Conservation (phyloP, 306 rosid species). For the peach (Prunus persica) region DNA sequence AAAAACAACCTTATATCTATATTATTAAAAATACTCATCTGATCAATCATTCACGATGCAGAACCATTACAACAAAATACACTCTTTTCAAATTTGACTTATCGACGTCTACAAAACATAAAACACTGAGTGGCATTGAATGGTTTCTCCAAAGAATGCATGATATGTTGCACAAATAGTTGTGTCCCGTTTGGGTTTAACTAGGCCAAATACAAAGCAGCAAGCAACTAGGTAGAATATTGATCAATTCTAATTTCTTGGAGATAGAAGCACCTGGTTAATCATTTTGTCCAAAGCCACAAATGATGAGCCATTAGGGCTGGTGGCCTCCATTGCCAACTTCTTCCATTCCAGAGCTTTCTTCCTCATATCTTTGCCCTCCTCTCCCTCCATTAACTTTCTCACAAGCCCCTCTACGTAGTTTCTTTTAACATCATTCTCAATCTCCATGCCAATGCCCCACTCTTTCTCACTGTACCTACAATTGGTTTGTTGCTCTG, state of each 20-base stretch:
- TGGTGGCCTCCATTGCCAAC: background rate
- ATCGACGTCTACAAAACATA: too few relatives aligned
- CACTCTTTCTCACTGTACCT: background rate
- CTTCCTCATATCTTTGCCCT: background rate
- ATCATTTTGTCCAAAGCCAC: background rate
- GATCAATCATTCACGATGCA: too few relatives aligned
- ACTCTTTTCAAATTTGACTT: too few relatives aligned
- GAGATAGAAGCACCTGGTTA: background rate
- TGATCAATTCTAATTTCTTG: background rate
- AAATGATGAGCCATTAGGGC: conserved; percentile 27
- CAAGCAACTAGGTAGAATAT: too few relatives aligned
- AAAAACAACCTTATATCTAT: too few relatives aligned
- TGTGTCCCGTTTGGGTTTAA: too few relatives aligned
- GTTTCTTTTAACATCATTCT: background rate
- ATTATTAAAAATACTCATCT: too few relatives aligned
- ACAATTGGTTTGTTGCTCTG: background rate
- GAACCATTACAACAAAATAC: too few relatives aligned
- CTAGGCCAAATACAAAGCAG: too few relatives aligned
- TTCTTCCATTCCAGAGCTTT: background rate
- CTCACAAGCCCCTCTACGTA: background rate
- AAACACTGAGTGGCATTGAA: too few relatives aligned
- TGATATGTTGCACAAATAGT: too few relatives aligned
- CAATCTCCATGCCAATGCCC: background rate
- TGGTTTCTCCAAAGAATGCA: too few relatives aligned
- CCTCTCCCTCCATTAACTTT: background rate